Conservation (phyloP, 2,329 filamentous ascomycete species). For the Paecilomyces sp. region DNA sequence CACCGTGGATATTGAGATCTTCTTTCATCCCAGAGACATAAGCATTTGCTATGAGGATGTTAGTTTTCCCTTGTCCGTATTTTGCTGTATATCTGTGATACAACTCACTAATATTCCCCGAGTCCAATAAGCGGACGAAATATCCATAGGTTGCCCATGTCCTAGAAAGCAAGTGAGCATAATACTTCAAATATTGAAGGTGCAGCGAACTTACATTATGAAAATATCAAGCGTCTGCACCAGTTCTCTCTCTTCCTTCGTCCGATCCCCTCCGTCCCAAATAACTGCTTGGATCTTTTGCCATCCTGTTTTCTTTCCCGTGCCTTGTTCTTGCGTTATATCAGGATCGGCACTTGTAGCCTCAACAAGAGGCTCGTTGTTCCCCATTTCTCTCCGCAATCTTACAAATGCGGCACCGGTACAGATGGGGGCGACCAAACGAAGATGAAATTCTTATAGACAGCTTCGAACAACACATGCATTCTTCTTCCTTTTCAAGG, state of each 20-base stretch:
- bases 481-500: neutral
- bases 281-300: constrained; percentile 7
- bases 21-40: constrained; percentile 1
- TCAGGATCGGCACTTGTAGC: neutral
- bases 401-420: neutral
- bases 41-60: neutral
- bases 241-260: constrained; percentile 5
- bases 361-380: neutral
- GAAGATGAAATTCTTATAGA: neutral
- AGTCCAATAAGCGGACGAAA: constrained; percentile 8
- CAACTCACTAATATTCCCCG: constrained; percentile 8
- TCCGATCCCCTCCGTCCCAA: constrained; percentile 8
- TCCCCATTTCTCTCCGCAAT: neutral
- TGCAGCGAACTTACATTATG: constrained; percentile 3
- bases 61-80: neutral
- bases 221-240: constrained; percentile 9
- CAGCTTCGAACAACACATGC: neutral
- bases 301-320: constrained; percentile 4
- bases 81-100: neutral
- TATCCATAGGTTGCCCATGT: constrained; percentile 9
- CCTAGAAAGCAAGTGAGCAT: constrained; percentile 2
- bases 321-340: neutral
- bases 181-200: neutral
- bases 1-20: constrained; percentile 1
- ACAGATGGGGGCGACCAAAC: neutral